Evolutionary conservation across 192 early-diverging fungal genomes (phyloP).

Genomic region (Coemansia sp.): DNA sequence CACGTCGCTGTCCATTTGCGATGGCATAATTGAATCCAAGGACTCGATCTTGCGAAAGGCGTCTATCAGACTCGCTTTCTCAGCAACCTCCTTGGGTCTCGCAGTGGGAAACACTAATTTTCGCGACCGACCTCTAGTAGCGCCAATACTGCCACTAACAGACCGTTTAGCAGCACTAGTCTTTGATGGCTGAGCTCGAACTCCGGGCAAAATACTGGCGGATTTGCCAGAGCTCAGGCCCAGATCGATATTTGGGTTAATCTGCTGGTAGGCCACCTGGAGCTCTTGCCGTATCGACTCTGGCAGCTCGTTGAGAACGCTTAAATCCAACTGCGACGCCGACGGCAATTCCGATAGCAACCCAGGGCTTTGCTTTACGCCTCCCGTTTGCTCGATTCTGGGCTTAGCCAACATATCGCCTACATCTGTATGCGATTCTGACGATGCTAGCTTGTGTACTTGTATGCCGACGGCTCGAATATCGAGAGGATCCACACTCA

Average conservation of each 20-base stretch:
- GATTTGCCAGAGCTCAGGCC: neutral
- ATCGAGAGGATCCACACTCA: slow-evolving; percentile 36
- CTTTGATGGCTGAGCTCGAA: neutral
- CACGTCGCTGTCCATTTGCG: slow-evolving; percentile 40
- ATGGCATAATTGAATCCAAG: slow-evolving; percentile 41
- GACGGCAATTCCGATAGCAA: slow-evolving; percentile 21
- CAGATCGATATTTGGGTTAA: slow-evolving; percentile 3
- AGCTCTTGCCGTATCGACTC: slow-evolving; percentile 39
- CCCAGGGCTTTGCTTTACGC: neutral
- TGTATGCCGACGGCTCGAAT: slow-evolving; percentile 45
- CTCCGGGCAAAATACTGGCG: neutral
- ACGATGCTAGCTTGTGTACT: slow-evolving; percentile 26
- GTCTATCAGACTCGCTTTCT: slow-evolving; percentile 18
- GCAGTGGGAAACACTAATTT: slow-evolving; percentile 16
- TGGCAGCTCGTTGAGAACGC: slow-evolving; percentile 35
- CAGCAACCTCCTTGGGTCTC: neutral
- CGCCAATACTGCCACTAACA: neutral
- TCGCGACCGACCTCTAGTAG: slow-evolving; percentile 24
- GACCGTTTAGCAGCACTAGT: neutral
- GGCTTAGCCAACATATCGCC: slow-evolving; percentile 24
- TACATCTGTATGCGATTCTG: slow-evolving; percentile 2
- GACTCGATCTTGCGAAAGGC: slow-evolving; percentile 34
- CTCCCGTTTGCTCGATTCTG: neutral
- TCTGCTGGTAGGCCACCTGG: slow-evolving; percentile 17
- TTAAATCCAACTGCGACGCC: slow-evolving; percentile 41